Conservation (phyloP, 441 rosid genomes). For the Gossypium davidsonii region DNA sequence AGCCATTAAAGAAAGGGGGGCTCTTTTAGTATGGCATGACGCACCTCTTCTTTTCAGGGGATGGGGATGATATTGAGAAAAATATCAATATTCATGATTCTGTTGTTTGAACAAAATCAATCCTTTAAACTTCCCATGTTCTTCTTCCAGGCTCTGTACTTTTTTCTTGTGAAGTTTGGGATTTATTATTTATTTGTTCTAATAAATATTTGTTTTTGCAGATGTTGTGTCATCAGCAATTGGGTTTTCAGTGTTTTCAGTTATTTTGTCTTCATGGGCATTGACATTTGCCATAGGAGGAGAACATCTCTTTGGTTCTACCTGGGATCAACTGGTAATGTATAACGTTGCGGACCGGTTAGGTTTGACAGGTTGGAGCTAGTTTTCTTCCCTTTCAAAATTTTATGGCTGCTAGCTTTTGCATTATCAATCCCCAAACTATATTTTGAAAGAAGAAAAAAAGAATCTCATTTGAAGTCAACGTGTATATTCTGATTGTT, state of each 20-base stretch:
- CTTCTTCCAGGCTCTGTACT: not conserved
- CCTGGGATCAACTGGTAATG: constrained; percentile 84
- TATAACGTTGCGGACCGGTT: constrained; percentile 79
- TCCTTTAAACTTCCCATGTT: not conserved
- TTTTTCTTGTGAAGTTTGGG: not conserved
- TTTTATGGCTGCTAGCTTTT: not conserved
- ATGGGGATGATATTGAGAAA: not conserved
- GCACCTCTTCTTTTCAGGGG: not conserved
- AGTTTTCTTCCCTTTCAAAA: constrained; percentile 12
- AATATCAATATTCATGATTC: not conserved
- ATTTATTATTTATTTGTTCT: not conserved
- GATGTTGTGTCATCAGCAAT: constrained; percentile 77
- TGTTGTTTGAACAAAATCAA: constrained; percentile 2
- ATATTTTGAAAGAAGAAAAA: not conserved
- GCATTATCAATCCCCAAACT: not conserved
- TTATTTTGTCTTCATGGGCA: constrained; percentile 66
- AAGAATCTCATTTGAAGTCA: not conserved
- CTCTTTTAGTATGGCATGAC: not conserved
- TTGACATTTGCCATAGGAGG: constrained; percentile 83
- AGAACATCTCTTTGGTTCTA: constrained; percentile 60
- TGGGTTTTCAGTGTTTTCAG: constrained; percentile 53
- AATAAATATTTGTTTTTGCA: constrained; percentile 18
- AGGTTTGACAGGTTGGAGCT: constrained; percentile 79
- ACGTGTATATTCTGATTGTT: not conserved
- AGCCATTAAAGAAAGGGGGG: not conserved